Evolutionary conservation across 169 alveolate species (phyloP), one percentile per base, ranked within the genome.

Genomic region (Plasmodium malariae): DNA sequence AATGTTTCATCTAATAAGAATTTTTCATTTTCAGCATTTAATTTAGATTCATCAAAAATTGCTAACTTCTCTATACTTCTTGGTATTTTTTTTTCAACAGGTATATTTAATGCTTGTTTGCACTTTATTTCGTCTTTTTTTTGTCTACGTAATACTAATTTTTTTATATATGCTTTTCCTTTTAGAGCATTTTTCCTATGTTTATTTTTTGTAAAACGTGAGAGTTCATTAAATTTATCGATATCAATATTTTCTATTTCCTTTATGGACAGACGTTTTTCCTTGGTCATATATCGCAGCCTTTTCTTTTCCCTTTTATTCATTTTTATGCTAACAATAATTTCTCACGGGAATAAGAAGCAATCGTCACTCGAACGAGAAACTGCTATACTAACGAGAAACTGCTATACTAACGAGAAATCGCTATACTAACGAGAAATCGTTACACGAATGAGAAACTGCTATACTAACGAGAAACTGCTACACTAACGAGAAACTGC

Each of bases 211-310:
- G 48, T 24, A 26, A 48, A 63, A 24, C 91, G 49, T 17, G 87
- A 68, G 59, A 85, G 32, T 68, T 55, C 74, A 49, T 85, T 85
- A 60, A 37, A 85, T 55, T 60, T 57, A 12, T 63, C 57, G 12
- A 85, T 62, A 57, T 85, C 91, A 68, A 85, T 69, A 14, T 85
- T 85, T 45, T 85, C 91, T 34, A 85, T 85, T 57, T 85, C 91
- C n/a, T 59, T 68, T 17, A 85, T 69, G 32, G 91, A 34, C 32
- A 68, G 17, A 21, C 68, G 73, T 45, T 85, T 85, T 37, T 85
- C 91, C 72, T 69, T 69, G 68, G 86, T 69, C 91, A 67, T 67
- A 73, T 85, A 85, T 14, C 91, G 24, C 67, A 85, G 69, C 43
- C 69, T 57, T 45, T 85, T 85, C 19, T 55, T 85, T 36, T 85